Conservation (phyloP, 192 early-diverging fungal genomes). For the Ambispora gerdemannii region DNA sequence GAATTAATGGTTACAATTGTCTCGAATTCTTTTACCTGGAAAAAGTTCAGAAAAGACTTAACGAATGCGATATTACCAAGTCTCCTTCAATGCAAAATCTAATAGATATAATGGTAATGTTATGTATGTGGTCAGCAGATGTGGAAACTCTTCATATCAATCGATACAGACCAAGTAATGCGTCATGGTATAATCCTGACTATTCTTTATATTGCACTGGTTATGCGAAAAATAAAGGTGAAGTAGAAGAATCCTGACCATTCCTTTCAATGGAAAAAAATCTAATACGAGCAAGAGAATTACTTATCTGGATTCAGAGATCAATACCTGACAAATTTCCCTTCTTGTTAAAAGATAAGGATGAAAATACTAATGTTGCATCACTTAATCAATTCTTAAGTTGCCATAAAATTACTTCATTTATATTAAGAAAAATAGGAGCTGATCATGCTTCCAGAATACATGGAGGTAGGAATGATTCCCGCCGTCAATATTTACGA, state of each 20-base stretch:
- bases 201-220: not conserved
- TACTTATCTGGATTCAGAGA: not conserved
- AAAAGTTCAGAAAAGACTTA: slow-evolving; percentile 8
- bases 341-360: slow-evolving; percentile 12
- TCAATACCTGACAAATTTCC: not conserved
- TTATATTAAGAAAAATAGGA: slow-evolving; percentile 19
- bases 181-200: slow-evolving; percentile 11
- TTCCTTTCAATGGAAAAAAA: slow-evolving; percentile 8
- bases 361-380: slow-evolving; percentile 5
- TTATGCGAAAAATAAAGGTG: slow-evolving; percentile 16
- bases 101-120: slow-evolving; percentile 3
- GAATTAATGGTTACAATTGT: slow-evolving; percentile 1
- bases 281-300: slow-evolving; percentile 9
- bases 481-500: not conserved
- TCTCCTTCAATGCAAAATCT: slow-evolving; percentile 14
- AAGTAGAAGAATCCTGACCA: not conserved
- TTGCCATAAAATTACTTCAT: slow-evolving; percentile 9
- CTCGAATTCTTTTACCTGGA: slow-evolving; percentile 2
- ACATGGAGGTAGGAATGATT: not conserved
- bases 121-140: slow-evolving; percentile 7
- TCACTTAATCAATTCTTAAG: slow-evolving; percentile 14
- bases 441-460: not conserved
- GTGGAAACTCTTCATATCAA: slow-evolving; percentile 14
- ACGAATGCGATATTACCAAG: slow-evolving; percentile 12
- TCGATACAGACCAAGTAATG: slow-evolving; percentile 6